Conservation (phyloP, 768 basidiomycete genomes). For the Suillus subaureus region DNA sequence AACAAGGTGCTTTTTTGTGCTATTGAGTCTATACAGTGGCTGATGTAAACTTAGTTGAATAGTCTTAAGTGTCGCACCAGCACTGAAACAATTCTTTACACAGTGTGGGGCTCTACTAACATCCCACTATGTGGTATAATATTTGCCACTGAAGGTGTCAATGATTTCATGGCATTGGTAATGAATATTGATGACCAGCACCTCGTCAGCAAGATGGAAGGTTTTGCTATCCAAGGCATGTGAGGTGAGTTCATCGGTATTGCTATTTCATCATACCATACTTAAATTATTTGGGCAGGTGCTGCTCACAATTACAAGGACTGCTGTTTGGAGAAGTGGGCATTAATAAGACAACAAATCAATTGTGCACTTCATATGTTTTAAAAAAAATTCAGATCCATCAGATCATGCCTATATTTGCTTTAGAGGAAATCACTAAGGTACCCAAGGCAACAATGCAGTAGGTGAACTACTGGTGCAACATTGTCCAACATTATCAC, state of each 20-base stretch:
- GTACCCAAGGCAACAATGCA: constrained; percentile 10
- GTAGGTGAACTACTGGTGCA: constrained; percentile 6
- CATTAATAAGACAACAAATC: not conserved
- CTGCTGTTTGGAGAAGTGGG: not conserved
- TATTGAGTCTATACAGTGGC: not conserved
- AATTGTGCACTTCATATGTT: not conserved
- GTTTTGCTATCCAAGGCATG: constrained; percentile 12
- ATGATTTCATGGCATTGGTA: not conserved
- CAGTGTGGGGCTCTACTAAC: not conserved
- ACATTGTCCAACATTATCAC: not conserved
- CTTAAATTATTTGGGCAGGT: not conserved
- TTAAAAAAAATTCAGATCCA: not conserved
- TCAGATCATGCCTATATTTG: not conserved
- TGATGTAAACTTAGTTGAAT: not conserved
- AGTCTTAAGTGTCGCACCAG: not conserved
- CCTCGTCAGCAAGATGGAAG: constrained; percentile 14
- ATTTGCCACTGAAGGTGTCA: not conserved
- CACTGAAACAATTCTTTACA: not conserved
- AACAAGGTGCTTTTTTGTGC: not conserved
- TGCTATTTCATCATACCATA: not conserved
- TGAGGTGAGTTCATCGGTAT: constrained; percentile 3
- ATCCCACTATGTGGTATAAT: not conserved
- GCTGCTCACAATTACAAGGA: not conserved
- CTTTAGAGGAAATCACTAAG: constrained; percentile 8
- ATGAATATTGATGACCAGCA: constrained; percentile 8